Conservation (phyloP, 2,329 filamentous ascomycete species). For the Calonectria fujianensis region DNA sequence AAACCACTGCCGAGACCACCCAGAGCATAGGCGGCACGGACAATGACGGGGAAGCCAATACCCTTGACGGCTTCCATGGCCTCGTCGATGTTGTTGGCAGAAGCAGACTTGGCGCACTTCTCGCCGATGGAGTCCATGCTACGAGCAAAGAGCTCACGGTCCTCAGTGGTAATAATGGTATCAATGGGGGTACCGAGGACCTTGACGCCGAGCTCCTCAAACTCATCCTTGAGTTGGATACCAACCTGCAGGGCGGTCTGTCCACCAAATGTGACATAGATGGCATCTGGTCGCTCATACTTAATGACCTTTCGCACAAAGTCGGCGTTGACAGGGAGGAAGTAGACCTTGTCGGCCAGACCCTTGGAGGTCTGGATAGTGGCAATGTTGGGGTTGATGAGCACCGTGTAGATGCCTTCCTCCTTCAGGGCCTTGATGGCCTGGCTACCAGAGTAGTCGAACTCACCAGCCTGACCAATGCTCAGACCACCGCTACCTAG, state of each 20-base stretch:
- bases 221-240: slow-evolving; percentile 98
- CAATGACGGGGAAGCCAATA: slow-evolving; percentile 97
- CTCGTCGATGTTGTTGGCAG: slow-evolving; percentile 91
- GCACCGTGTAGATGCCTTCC: slow-evolving; percentile 96
- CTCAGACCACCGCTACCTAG: slow-evolving; percentile 95
- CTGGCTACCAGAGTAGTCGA: slow-evolving; percentile 98
- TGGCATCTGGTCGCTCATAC: slow-evolving; percentile 95
- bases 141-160: slow-evolving; percentile 96
- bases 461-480: slow-evolving; percentile 98
- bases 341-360: slow-evolving; percentile 98
- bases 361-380: slow-evolving; percentile 99
- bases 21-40: slow-evolving; percentile 95
- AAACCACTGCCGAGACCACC: slow-evolving; percentile 97
- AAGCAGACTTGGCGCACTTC: slow-evolving; percentile 98
- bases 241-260: slow-evolving; percentile 98
- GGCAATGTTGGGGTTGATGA: slow-evolving; percentile 99
- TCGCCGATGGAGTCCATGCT: slow-evolving; percentile 99
- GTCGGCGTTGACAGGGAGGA: slow-evolving; percentile 95
- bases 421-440: slow-evolving; percentile 99
- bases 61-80: slow-evolving; percentile 90
- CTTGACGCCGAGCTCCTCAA: slow-evolving; percentile 92
- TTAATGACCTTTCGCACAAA: slow-evolving; percentile 98
- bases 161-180: slow-evolving; percentile 98
- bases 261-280: slow-evolving; percentile 98
- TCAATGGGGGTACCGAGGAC: slow-evolving; percentile 97